Evolutionary conservation across 495 filamentous ascomycete species (phyloP).

Genomic region (Penicillium samsonianum): DNA sequence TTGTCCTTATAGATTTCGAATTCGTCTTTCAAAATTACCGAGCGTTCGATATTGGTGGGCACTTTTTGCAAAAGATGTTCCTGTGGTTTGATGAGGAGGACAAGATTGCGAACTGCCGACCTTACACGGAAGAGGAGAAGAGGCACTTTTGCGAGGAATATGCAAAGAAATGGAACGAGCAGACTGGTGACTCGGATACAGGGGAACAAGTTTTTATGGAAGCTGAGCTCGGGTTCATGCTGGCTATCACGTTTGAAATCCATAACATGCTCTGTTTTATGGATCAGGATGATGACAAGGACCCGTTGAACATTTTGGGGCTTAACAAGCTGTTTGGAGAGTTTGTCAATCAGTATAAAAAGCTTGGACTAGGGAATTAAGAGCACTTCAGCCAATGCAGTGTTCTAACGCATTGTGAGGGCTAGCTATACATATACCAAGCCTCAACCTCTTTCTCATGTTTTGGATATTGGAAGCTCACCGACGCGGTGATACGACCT

Average conservation of each 20-base stretch:
- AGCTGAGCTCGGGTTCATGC: conserved; percentile 30
- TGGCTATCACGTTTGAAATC: conserved; percentile 36
- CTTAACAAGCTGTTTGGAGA: conserved; percentile 33
- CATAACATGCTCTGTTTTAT: conserved; percentile 40
- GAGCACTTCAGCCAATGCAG: not conserved
- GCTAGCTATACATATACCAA: no score
- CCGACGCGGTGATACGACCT: no score
- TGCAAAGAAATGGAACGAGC: conserved; percentile 28
- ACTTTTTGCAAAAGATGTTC: conserved; percentile 42
- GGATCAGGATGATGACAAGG: conserved; percentile 25
- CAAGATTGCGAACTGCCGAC: conserved; percentile 31
- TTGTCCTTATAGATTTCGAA: conserved; percentile 35
- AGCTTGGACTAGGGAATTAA: conserved; percentile 12
- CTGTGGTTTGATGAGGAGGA: conserved; percentile 36
- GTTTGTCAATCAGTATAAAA: conserved; percentile 30
- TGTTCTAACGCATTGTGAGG: no score
- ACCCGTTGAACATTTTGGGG: conserved; percentile 30
- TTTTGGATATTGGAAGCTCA: no score
- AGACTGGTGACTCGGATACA: conserved; percentile 33
- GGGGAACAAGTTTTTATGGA: conserved; percentile 32
- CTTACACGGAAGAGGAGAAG: conserved; percentile 35
- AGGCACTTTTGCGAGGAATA: conserved; percentile 36
- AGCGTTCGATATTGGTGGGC: conserved; percentile 37
- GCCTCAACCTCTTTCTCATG: no score
- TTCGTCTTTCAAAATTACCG: conserved; percentile 36